Conservation (phyloP, 176 grass and related monocot genomes). For the Eragrostis nindensis region DNA sequence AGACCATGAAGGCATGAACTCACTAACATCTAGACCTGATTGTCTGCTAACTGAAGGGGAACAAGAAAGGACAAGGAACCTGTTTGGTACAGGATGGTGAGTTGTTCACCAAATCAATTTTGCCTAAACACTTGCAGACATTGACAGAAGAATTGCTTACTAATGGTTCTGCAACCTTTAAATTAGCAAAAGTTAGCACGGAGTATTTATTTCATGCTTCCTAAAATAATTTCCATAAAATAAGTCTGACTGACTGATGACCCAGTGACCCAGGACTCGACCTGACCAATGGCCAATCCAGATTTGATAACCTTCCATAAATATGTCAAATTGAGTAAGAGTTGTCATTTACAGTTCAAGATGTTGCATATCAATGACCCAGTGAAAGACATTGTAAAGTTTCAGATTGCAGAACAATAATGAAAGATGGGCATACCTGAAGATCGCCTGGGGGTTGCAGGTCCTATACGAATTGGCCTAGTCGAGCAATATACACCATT, state of each 20-base stretch:
- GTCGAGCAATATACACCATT: conserved; percentile 71
- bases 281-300: not conserved
- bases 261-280: not conserved
- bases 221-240: not conserved
- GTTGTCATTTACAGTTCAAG: not conserved
- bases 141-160: conserved; percentile 21
- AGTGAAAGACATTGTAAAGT: not conserved
- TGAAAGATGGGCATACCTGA: conserved; percentile 49
- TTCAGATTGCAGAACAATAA: not conserved
- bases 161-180: not conserved
- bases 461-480: conserved; percentile 65
- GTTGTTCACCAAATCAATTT: not conserved
- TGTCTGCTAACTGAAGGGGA: not conserved
- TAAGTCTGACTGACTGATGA: not conserved
- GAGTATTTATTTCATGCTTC: not conserved
- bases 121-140: not conserved
- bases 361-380: not conserved
- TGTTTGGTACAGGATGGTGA: not conserved
- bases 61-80: not conserved
- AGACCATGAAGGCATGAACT: no score
- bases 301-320: not conserved
- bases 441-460: conserved; percentile 70
- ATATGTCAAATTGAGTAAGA: conserved; percentile 10
- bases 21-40: no score
- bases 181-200: no score